phyloP scores from a whole-genome alignment of 2,329 filamentous ascomycete species.

The Aurifilum marmelostoma region DNA sequence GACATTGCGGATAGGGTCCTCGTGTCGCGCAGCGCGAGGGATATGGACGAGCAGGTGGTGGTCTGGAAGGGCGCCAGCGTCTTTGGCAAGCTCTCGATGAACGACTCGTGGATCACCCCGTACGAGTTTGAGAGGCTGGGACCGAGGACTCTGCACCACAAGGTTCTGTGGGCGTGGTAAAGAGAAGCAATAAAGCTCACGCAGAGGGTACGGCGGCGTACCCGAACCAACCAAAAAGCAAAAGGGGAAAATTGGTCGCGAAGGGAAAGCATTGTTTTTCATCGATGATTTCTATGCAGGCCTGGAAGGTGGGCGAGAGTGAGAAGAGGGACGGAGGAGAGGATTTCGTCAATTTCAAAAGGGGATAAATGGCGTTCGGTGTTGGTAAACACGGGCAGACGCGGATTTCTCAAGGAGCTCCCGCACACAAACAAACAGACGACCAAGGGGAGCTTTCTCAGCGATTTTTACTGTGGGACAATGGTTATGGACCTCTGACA shows the following conservation, averaged over 20 bases:
- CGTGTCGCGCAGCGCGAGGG: constrained; percentile 75
- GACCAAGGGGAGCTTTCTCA: neutral
- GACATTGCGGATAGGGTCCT: constrained; percentile 64
- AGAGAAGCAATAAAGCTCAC: no score
- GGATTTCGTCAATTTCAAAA: neutral
- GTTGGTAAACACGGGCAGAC: neutral
- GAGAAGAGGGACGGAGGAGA: no score
- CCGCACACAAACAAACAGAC: neutral
- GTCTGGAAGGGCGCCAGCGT: constrained; percentile 98
- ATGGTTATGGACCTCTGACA: constrained; percentile 1
- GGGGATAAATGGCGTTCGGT: neutral
- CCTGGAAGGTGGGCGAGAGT: no score
- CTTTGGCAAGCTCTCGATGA: constrained; percentile 88
- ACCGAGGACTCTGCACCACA: constrained; percentile 80
- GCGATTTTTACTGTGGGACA: neutral
- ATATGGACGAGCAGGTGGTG: constrained; percentile 96
- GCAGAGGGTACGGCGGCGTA: no score
- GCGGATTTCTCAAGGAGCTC: neutral
- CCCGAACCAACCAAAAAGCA: neutral
- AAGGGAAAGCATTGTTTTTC: no score
- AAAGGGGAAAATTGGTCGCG: no score
- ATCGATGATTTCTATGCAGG: no score
- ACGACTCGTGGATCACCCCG: constrained; percentile 92
- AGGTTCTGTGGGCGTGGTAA: constrained; percentile 69
- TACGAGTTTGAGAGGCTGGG: constrained; percentile 89